Evolutionary conservation across 805 yeast genomes (phyloP).

Genomic region (Candida michaelii): DNA sequence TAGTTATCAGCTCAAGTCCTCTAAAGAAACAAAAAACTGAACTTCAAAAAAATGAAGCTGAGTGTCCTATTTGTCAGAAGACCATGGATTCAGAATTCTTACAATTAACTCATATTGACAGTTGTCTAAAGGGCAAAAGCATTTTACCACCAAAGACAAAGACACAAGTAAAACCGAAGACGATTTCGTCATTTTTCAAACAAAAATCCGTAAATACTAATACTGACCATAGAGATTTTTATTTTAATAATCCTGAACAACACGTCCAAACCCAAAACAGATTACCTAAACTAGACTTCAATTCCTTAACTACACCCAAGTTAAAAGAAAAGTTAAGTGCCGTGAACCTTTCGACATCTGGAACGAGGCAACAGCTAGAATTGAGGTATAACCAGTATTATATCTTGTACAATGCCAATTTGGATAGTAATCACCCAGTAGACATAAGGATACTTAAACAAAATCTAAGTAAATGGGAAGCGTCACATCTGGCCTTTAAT

Average conservation of each 20-base stretch:
- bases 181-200: slow-evolving; percentile 34
- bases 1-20: slow-evolving; percentile 2
- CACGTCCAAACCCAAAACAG: slow-evolving; percentile 35
- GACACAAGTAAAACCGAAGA: slow-evolving; percentile 3
- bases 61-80: slow-evolving; percentile 68
- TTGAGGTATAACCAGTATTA: slow-evolving; percentile 75
- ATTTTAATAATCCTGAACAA: slow-evolving; percentile 28
- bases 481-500: slow-evolving; percentile 36
- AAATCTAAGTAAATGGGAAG: slow-evolving; percentile 69
- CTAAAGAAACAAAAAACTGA: slow-evolving; percentile 13
- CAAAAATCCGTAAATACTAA: slow-evolving; percentile 1
- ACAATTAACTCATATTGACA: slow-evolving; percentile 62
- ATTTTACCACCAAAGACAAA: slow-evolving; percentile 12
- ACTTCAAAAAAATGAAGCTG: slow-evolving; percentile 30
- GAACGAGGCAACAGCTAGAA: slow-evolving; percentile 64
- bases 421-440: slow-evolving; percentile 68
- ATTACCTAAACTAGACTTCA: slow-evolving; percentile 65
- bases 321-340: slow-evolving; percentile 59
- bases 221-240: slow-evolving; percentile 21
- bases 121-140: slow-evolving; percentile 47
- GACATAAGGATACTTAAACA: slow-evolving; percentile 54
- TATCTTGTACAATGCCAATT: slow-evolving; percentile 76
- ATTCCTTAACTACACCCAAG: slow-evolving; percentile 56
- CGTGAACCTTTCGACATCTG: slow-evolving; percentile 57
- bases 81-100: slow-evolving; percentile 54